Conservation (phyloP, 352 stramenopile genomes). For the Phytophthora boehmeriae region DNA sequence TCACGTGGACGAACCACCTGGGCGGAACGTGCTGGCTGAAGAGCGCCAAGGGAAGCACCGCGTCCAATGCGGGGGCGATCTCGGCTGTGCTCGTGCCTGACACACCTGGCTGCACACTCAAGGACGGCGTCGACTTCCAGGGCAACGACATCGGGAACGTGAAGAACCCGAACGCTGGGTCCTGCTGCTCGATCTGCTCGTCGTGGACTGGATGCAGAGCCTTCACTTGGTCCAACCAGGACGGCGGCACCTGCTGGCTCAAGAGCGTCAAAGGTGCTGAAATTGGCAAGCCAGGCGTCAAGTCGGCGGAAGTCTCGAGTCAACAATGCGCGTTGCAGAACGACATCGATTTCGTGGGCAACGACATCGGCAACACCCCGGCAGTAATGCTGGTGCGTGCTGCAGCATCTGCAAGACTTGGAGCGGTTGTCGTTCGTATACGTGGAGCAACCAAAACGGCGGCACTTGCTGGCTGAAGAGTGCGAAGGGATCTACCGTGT, state of each 20-base stretch:
- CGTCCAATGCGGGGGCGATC: slow-evolving; percentile 8
- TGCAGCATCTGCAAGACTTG: slow-evolving; percentile 42
- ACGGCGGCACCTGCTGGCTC: slow-evolving; percentile 32
- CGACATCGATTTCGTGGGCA: slow-evolving; percentile 33
- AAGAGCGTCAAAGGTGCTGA: slow-evolving; percentile 24
- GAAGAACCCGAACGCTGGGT: slow-evolving; percentile 11
- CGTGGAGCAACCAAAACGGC: slow-evolving; percentile 41
- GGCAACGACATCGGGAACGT: slow-evolving; percentile 42
- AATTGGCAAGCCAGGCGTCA: slow-evolving; percentile 11
- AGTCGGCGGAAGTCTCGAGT: slow-evolving; percentile 28
- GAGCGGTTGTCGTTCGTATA: slow-evolving; percentile 37
- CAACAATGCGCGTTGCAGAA: slow-evolving; percentile 22
- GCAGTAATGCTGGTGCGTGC: slow-evolving; percentile 16
- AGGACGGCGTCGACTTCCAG: slow-evolving; percentile 27
- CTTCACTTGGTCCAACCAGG: slow-evolving; percentile 26
- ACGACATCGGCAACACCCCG: slow-evolving; percentile 35
- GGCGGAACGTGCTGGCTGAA: slow-evolving; percentile 36
- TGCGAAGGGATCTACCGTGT: slow-evolving; percentile 9
- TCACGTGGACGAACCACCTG: slow-evolving; percentile 29
- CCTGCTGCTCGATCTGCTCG: slow-evolving; percentile 34
- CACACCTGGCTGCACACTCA: slow-evolving; percentile 16
- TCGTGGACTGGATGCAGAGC: slow-evolving; percentile 27
- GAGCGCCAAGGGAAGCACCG: slow-evolving; percentile 29
- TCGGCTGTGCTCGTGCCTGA: slow-evolving; percentile 20
- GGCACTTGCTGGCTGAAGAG: slow-evolving; percentile 52